These are phyloP conservation scores for Suhomyces yuchorum DNA, from an alignment of 1,139 yeast genomes.

Conservation along the genomic window DNA sequence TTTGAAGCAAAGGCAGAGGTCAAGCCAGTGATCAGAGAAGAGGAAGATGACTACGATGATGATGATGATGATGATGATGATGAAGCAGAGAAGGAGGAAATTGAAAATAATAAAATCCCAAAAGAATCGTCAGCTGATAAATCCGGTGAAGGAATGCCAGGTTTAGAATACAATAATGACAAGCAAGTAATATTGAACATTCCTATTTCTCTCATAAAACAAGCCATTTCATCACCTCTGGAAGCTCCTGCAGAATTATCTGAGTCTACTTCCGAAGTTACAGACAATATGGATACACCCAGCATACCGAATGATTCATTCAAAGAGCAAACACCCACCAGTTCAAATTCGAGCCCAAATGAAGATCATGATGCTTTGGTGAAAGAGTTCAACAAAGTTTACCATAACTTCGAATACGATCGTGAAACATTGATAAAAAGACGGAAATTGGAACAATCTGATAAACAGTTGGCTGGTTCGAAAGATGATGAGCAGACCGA, in stretches of 20 bases:
- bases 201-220: conserved; percentile 29
- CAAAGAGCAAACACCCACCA: conserved; percentile 6
- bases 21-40: conserved; percentile 31
- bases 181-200: conserved; percentile 35
- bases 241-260: conserved; percentile 14
- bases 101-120: conserved; percentile 20
- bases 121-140: conserved; percentile 3
- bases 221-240: conserved; percentile 11
- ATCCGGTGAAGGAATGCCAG: background rate
- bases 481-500: conserved; percentile 12
- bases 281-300: conserved; percentile 5
- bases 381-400: conserved; percentile 57
- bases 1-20: conserved; percentile 24
- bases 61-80: conserved; percentile 43
- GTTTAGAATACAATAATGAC: conserved; percentile 23
- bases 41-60: conserved; percentile 47
- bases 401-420: conserved; percentile 85
- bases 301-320: conserved; percentile 8
- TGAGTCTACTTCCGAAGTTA: conserved; percentile 9
- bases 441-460: conserved; percentile 77
- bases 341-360: conserved; percentile 14
- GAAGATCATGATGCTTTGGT: conserved; percentile 45
- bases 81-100: conserved; percentile 25
- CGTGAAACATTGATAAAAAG: conserved; percentile 76
- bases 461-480: conserved; percentile 60